Evolutionary conservation across 2,329 filamentous ascomycete genomes (phyloP), one percentile per base, ranked within the genome.

Genomic region (Aspergillus terreus): DNA sequence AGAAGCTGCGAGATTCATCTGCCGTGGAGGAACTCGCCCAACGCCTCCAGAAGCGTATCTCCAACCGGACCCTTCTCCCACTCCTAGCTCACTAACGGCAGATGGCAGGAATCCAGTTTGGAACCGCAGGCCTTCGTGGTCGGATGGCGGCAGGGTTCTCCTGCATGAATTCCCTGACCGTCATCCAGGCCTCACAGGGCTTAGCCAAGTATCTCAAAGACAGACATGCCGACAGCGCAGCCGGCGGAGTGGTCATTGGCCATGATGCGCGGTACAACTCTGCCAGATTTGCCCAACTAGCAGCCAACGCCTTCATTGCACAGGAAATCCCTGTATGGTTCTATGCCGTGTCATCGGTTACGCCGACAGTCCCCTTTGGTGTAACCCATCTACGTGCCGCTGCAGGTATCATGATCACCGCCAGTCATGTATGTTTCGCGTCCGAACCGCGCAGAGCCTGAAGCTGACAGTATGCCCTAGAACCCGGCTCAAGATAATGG

Each of bases 71-170:
- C 10, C 41, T 12, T 46, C 19, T n/a, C 36, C 14, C 4, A 46
- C n/a, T 49, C 11, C 4, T n/a, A 17, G 21, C 44, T 43, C 27
- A 35, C 50, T 55, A 49, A 57, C 45, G n/a, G 21, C 27, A 44
- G 30, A 33, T 42, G 30, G 46, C 45, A 75, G 72, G 73, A 23
- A 84, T 85, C 53, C 76, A 81, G 42, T 85, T 85, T 58, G 82
- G 82, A 21, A 85, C 82, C 5, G 81, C 82, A 36, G 83, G 83
- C 40, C 72, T 86, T 7, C 76, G 83, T 43, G 82, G 81, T n/a
- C 76, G 77, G 35, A 86, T 86, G 83, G 78, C 82, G 59, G 83
- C 82, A 42, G 83, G 83, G 4, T 86, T 85, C 64, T 76, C 82
- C 2, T 79, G 76, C 58, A 81, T 83, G 75, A 83, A 83, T 64